A percentile compares a stretch with the other conserved stretches of the same genome.
These are phyloP conservation scores for Plectranthus barbatus DNA, from an alignment of 257 asterid genomes.

Conservation along the genomic window DNA sequence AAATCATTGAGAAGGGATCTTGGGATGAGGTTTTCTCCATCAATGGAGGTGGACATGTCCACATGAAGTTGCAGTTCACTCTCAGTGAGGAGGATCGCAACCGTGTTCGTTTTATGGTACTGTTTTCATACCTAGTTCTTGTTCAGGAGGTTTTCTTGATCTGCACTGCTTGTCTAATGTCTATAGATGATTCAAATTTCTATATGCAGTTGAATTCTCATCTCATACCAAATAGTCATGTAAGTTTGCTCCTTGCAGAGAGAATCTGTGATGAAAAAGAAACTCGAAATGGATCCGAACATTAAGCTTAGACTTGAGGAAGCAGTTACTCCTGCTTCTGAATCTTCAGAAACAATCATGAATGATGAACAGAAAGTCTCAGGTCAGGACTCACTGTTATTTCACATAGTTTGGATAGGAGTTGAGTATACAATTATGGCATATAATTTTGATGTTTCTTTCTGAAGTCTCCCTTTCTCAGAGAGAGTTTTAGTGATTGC, in stretches of 20 bases:
- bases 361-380: constrained; percentile 21
- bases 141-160: not conserved
- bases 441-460: not conserved
- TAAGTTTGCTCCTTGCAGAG: constrained; percentile 51
- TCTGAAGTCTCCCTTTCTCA: constrained; percentile 7
- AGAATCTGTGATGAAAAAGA: constrained; percentile 74
- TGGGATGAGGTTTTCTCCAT: constrained; percentile 76
- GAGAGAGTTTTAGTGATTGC: constrained; percentile 17
- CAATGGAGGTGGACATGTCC: constrained; percentile 65
- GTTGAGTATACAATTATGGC: no score
- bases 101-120: constrained; percentile 71
- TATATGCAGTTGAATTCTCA: not conserved
- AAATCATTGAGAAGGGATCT: constrained; percentile 73
- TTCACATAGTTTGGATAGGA: not conserved
- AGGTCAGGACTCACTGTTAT: constrained; percentile 44
- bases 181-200: not conserved
- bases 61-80: constrained; percentile 63
- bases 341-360: constrained; percentile 18
- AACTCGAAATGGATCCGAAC: constrained; percentile 33
- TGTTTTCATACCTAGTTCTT: not conserved
- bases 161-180: not conserved
- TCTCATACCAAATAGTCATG: not conserved
- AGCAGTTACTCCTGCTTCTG: constrained; percentile 15
- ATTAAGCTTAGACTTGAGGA: constrained; percentile 23
- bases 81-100: constrained; percentile 69